These are phyloP conservation scores for Jamesozyma piceae DNA, from an alignment of 805 yeast species.

Conservation along the genomic window DNA sequence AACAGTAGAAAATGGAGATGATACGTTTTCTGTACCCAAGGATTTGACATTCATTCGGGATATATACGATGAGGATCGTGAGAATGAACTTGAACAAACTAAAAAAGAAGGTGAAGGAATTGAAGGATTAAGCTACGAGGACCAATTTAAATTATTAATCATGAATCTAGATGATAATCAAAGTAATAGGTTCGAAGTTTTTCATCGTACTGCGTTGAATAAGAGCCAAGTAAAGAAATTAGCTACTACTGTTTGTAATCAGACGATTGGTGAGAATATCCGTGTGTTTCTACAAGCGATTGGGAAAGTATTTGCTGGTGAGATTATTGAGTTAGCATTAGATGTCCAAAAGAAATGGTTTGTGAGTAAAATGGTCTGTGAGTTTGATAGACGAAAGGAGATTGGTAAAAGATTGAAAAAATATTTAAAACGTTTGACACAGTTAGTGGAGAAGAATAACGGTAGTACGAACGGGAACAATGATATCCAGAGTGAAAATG, in stretches of 20 bases:
- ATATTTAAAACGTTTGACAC: constrained; percentile 31
- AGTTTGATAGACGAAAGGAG: constrained; percentile 36
- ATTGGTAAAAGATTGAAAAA: constrained; percentile 27
- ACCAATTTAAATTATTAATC: constrained; percentile 51
- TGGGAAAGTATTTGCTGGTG: constrained; percentile 84
- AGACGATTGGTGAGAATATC: constrained; percentile 67
- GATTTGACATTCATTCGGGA: constrained; percentile 23
- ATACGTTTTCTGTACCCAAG: constrained; percentile 15
- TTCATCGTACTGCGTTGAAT: constrained; percentile 66
- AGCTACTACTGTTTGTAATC: constrained; percentile 70
- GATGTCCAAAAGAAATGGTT: constrained; percentile 52
- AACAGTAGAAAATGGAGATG: not conserved
- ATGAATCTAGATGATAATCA: constrained; percentile 73
- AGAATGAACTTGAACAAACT: constrained; percentile 7
- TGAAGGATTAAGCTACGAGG: constrained; percentile 40
- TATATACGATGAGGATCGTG: constrained; percentile 3
- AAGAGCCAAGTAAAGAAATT: constrained; percentile 71
- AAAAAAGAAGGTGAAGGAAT: constrained; percentile 10
- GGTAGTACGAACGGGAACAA: constrained; percentile 4
- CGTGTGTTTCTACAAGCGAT: constrained; percentile 78
- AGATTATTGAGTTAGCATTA: constrained; percentile 72
- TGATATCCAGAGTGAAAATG: not conserved
- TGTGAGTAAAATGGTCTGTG: constrained; percentile 34
- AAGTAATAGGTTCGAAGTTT: constrained; percentile 78
- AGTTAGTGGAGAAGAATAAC: constrained; percentile 31